Base-by-base conservation (phyloP, 2,329 filamentous ascomycete species). In the Ilyonectria mors-panacis region DNA sequence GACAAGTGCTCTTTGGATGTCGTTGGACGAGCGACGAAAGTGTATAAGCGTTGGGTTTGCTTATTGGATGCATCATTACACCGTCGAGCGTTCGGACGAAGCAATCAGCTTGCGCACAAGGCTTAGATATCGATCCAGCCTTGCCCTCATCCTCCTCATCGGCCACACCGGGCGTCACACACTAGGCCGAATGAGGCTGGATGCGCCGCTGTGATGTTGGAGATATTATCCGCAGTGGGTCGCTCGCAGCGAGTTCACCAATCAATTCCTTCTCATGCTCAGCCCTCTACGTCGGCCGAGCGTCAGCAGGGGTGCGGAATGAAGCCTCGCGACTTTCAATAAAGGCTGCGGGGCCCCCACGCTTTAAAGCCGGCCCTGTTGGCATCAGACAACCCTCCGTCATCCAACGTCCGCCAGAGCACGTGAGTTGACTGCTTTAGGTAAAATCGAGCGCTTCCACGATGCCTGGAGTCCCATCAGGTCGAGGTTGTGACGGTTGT, bases 401-500 rank as follows among this genome's bases (percentile, higher is more conserved):
- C n/a, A 21, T 39, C 39, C 59, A 37, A 19, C 59, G n/a, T 63
- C 59, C 44, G 55, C 6, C 55, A 51, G 44, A 47, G 39, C 57
- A 48, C 60, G 60, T n/a, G 33, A 19, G 10, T 73, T 65, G 54
- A 67, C 71, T 71, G 4, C 21, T 63, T 75, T 66, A 3, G 74
- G 74, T 55, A 59, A 70, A 53, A 75, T 66, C 59, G 17, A 39
- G 71, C 75, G 74, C 67, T 73, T 30, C 53, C n/a, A 65, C 42
- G 2, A 87, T 87, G 86, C 84, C 85, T 0, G 85, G 86, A 26
- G 86, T 87, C 19, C 86, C 86, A 23, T 83, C 83, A 9, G 82
- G 84, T 57, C 81, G 82, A 64, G 85, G 83, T 37, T 87, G 85
- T 68, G 83, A 87, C 63, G 84, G 79, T 15, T 87, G 85, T 70